phyloP scores from a whole-genome alignment of 2,329 filamentous ascomycete genomes.

The Aspergillus proliferans region DNA sequence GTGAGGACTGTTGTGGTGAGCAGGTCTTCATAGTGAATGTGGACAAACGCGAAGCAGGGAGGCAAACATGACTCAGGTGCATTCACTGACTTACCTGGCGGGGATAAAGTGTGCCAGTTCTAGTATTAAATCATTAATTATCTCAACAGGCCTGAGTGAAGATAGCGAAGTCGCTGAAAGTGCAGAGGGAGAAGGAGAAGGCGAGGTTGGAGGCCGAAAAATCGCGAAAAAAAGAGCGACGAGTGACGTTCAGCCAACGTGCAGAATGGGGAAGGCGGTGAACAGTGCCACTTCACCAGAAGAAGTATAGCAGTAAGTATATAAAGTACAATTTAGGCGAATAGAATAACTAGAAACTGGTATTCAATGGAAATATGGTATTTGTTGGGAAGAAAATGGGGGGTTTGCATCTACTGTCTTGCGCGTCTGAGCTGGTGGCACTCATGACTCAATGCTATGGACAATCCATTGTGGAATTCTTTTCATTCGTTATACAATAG shows the following conservation, averaged over 20 bases:
- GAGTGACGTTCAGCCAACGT: background rate
- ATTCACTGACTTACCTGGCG: background rate
- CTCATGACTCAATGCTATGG: background rate
- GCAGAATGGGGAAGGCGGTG: background rate
- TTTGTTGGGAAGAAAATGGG: background rate
- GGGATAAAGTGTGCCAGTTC: background rate
- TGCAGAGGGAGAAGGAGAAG: background rate
- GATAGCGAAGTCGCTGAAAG: background rate
- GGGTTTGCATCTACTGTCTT: background rate
- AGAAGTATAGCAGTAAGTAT: background rate
- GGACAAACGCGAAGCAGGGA: background rate
- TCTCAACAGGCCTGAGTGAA: background rate
- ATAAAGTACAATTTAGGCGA: background rate
- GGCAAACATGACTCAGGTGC: background rate
- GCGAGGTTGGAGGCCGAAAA: background rate
- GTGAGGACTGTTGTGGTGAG: background rate
- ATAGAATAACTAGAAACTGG: background rate
- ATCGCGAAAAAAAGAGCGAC: background rate
- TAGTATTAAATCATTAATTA: background rate
- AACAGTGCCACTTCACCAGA: background rate
- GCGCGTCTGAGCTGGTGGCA: too few species aligned
- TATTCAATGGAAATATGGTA: background rate
- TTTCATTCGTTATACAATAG: background rate
- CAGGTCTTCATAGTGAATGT: background rate
- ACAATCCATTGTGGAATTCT: background rate